Percentiles rank a stretch among this genome's conserved stretches.
Conservation (phyloP, 2,329 filamentous ascomycete genomes). For the Cyclaneusma minus region DNA sequence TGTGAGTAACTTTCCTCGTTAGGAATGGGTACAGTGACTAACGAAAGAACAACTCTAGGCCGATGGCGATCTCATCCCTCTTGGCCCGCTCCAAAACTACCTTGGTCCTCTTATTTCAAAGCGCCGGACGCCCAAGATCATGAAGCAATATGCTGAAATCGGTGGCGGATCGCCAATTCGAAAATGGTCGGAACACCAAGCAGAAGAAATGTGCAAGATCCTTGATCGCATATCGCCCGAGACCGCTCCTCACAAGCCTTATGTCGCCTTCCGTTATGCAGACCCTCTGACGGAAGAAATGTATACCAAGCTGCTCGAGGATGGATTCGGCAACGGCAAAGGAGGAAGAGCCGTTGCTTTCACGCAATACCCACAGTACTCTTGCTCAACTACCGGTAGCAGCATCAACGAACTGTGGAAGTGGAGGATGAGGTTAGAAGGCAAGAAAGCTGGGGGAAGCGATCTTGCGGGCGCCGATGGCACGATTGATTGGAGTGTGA, state of each 20-base stretch:
- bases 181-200: constrained; percentile 95
- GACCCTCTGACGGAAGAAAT: constrained; percentile 87
- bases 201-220: constrained; percentile 90
- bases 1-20: constrained; percentile 34
- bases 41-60: constrained; percentile 35
- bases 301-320: constrained; percentile 67
- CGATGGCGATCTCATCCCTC: constrained; percentile 88
- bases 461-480: constrained; percentile 34
- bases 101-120: constrained; percentile 76
- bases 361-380: constrained; percentile 97
- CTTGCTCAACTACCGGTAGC: constrained; percentile 91
- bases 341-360: constrained; percentile 94
- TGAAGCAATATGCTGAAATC: constrained; percentile 89
- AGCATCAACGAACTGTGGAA: constrained; percentile 97
- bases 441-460: constrained; percentile 37
- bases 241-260: constrained; percentile 91
- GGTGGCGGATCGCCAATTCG: constrained; percentile 96
- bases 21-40: constrained; percentile 4
- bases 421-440: constrained; percentile 79
- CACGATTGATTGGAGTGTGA: constrained; percentile 87
- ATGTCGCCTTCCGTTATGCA: constrained; percentile 93
- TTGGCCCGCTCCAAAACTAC: constrained; percentile 81
- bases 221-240: constrained; percentile 82
- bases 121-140: constrained; percentile 85
- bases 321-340: constrained; percentile 79